A percentile compares a stretch with the other conserved stretches of the same genome.
These are phyloP conservation scores for Pestalotiopsis fici DNA, from an alignment of 2,329 filamentous ascomycete genomes.

Conservation along the genomic window DNA sequence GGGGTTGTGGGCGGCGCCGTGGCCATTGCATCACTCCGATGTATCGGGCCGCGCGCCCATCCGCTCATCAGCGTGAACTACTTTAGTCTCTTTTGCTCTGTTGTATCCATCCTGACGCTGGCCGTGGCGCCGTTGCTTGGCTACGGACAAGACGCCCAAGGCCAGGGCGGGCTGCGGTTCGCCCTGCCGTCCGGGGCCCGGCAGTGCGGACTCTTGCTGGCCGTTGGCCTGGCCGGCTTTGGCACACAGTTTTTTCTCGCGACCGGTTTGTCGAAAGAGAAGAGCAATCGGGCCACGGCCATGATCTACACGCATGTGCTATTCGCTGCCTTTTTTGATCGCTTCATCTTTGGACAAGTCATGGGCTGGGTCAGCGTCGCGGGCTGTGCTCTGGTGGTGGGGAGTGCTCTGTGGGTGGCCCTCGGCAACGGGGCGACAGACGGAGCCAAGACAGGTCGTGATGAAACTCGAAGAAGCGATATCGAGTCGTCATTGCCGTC, in stretches of 20 bases:
- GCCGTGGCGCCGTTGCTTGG: slow-evolving; percentile 46
- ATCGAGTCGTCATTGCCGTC: slow-evolving; percentile 24
- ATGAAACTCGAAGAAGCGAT: slow-evolving; percentile 20
- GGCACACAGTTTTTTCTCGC: slow-evolving; percentile 86
- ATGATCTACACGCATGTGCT: slow-evolving; percentile 63
- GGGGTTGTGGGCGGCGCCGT: slow-evolving; percentile 76
- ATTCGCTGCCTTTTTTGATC: slow-evolving; percentile 54
- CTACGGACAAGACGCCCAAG: slow-evolving; percentile 42
- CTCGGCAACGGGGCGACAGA: slow-evolving; percentile 37
- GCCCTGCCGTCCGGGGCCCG: slow-evolving; percentile 38
- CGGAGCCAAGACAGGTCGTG: slow-evolving; percentile 25
- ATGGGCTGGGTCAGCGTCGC: slow-evolving; percentile 51
- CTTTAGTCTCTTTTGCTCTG: slow-evolving; percentile 70
- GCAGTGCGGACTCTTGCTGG: slow-evolving; percentile 68
- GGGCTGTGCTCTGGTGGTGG: slow-evolving; percentile 54
- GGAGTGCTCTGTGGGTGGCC: slow-evolving; percentile 53
- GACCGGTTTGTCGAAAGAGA: slow-evolving; percentile 71
- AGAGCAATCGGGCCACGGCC: slow-evolving; percentile 57
- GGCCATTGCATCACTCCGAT: slow-evolving; percentile 74
- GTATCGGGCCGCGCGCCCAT: slow-evolving; percentile 79
- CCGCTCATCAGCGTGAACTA: slow-evolving; percentile 86
- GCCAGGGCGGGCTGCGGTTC: slow-evolving; percentile 47
- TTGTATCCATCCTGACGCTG: slow-evolving; percentile 67
- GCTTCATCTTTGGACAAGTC: slow-evolving; percentile 51
- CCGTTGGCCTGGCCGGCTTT: slow-evolving; percentile 75